Conservation (phyloP, 192 early-diverging fungal species). For the Backusella psychrophila region DNA sequence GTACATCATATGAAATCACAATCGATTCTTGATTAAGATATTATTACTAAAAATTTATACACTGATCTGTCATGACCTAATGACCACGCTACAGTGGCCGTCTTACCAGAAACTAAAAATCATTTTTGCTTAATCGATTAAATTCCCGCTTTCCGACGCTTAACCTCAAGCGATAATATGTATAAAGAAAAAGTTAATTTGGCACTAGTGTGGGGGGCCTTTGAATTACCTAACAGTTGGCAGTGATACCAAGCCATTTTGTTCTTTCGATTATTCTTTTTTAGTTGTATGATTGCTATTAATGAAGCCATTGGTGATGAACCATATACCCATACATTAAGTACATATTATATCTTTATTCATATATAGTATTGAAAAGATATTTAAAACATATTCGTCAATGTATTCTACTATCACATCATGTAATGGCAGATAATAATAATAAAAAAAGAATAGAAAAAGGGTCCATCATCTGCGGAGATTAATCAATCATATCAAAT, state of each 20-base stretch:
- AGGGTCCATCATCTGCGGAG: not conserved
- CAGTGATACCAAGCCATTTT: not conserved
- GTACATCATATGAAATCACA: not conserved
- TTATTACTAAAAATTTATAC: not conserved
- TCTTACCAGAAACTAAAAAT: not conserved
- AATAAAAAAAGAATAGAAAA: not conserved
- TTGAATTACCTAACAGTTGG: not conserved
- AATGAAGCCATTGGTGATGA: not conserved
- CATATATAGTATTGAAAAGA: not conserved
- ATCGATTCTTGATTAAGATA: not conserved
- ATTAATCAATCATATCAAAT: conserved; percentile 1
- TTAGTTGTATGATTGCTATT: not conserved
- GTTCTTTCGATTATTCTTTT: not conserved
- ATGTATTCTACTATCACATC: not conserved
- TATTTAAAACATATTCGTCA: not conserved
- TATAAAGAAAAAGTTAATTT: not conserved
- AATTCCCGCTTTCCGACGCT: not conserved
- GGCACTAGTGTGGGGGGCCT: not conserved
- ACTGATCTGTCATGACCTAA: not conserved
- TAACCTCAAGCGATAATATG: not conserved
- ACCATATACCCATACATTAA: not conserved
- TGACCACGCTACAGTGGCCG: not conserved
- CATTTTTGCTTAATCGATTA: not conserved
- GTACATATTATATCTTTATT: not conserved
- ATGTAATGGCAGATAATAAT: not conserved